A percentile compares a stretch with the other conserved stretches of the same genome.
These are phyloP conservation scores for Theobroma grandiflorum DNA, from an alignment of 441 rosid genomes.

Conservation along the genomic window DNA sequence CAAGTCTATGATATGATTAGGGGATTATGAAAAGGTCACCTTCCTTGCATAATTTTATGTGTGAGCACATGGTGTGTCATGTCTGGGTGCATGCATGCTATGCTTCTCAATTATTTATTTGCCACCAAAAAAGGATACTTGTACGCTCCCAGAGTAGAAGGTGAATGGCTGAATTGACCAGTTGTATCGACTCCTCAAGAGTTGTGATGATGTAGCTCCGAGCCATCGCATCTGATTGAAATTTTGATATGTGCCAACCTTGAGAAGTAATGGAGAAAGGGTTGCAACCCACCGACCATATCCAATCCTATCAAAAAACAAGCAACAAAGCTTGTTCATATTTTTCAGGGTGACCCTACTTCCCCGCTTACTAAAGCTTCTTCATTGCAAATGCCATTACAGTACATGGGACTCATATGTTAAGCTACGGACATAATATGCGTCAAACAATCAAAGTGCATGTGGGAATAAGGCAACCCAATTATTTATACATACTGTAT, in stretches of 20 bases:
- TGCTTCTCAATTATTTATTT: slow-evolving; percentile 11
- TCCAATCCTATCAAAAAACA: slow-evolving; percentile 79
- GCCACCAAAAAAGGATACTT: slow-evolving; percentile 78
- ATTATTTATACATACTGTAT: not conserved
- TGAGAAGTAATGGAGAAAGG: slow-evolving; percentile 87
- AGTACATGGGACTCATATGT: not conserved
- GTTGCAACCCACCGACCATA: slow-evolving; percentile 98
- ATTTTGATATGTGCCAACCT: slow-evolving; percentile 90
- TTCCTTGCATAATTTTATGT: not conserved
- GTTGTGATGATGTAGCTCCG: slow-evolving; percentile 91
- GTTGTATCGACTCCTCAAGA: slow-evolving; percentile 89
- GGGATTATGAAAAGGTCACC: not conserved
- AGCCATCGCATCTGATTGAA: slow-evolving; percentile 92
- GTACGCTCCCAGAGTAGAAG: slow-evolving; percentile 85
- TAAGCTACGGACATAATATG: not conserved
- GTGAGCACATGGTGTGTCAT: not conserved
- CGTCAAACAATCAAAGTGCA: not conserved
- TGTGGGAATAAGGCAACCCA: not conserved
- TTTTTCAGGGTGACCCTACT: not conserved
- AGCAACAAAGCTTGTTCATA: not conserved
- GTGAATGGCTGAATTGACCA: slow-evolving; percentile 84
- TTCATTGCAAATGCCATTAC: not conserved
- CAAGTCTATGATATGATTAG: not conserved
- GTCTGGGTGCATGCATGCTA: not conserved
- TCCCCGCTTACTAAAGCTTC: not conserved